phyloP scores from a whole-genome alignment of 2,329 filamentous ascomycete species.

The Colletotrichum orbiculare region DNA sequence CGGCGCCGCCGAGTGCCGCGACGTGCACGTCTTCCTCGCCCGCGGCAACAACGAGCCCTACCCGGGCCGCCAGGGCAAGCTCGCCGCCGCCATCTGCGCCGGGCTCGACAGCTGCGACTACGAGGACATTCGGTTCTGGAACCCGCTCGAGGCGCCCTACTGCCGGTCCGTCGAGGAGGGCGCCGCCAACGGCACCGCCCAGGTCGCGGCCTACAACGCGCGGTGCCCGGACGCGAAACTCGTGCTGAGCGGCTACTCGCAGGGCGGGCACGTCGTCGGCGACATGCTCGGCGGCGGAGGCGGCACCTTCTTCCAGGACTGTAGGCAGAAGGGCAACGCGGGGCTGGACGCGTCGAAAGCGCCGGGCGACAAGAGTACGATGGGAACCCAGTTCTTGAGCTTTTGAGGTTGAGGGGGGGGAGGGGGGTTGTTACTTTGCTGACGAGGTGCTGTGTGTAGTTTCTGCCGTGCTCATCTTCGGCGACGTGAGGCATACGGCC shows the following conservation, averaged over 20 bases:
- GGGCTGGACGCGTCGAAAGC: conserved; percentile 42
- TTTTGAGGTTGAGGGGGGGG: neutral
- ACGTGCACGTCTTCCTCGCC: conserved; percentile 45
- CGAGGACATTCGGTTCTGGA: conserved; percentile 47
- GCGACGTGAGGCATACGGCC: conserved; percentile 48
- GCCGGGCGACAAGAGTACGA: conserved; percentile 49
- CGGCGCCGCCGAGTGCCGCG: conserved; percentile 38
- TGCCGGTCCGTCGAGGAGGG: conserved; percentile 51
- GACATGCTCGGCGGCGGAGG: conserved; percentile 50
- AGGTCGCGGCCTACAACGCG: conserved; percentile 53
- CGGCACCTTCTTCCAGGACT: conserved; percentile 47
- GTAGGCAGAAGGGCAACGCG: conserved; percentile 40
- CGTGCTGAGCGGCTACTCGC: conserved; percentile 54
- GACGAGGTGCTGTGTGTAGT: conserved; percentile 38
- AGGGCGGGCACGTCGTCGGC: conserved; percentile 52
- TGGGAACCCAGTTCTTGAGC: neutral
- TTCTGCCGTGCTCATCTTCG: conserved; percentile 48
- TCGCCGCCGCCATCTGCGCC: conserved; percentile 43
- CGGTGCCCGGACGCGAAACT: conserved; percentile 53
- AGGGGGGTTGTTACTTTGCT: neutral
- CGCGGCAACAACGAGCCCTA: conserved; percentile 46
- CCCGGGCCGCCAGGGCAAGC: conserved; percentile 43
- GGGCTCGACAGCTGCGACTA: conserved; percentile 45
- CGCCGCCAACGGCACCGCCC: conserved; percentile 45
- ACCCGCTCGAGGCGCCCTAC: conserved; percentile 45